A percentile compares a stretch with the other conserved stretches of the same genome.
These are phyloP conservation scores for Ceraceosorus bombacis DNA, from an alignment of 1,284 basidiomycete genomes.

Conservation along the genomic window DNA sequence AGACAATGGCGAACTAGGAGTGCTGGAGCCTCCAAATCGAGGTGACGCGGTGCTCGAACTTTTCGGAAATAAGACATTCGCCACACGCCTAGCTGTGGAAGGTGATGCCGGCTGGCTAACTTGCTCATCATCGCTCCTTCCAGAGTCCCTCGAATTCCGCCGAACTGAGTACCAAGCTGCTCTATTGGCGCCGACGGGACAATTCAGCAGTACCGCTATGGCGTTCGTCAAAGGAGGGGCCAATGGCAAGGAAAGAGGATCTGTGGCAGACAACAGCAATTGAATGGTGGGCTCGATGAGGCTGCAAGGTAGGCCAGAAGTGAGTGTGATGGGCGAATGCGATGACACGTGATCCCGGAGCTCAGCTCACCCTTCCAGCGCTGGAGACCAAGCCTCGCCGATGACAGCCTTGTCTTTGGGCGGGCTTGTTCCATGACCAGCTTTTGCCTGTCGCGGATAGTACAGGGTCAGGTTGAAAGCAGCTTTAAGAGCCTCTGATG, in stretches of 20 bases:
- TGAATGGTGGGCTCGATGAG: conserved; percentile 26
- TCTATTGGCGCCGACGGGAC: conserved; percentile 12
- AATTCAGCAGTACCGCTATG: conserved; percentile 39
- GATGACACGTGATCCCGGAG: not conserved
- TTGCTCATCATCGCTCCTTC: no score
- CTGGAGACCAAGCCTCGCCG: conserved; percentile 23
- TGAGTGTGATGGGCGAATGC: not conserved
- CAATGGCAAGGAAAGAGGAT: conserved; percentile 18
- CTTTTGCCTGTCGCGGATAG: conserved; percentile 25
- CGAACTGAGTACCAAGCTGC: no score
- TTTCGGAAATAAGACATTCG: no score
- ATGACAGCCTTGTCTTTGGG: conserved; percentile 8
- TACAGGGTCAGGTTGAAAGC: conserved; percentile 40
- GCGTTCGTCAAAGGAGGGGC: conserved; percentile 33
- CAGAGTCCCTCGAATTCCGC: no score
- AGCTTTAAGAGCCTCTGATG: conserved; percentile 32
- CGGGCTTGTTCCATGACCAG: not conserved
- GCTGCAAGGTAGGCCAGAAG: not conserved
- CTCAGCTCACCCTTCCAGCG: conserved; percentile 15
- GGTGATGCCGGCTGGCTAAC: no score
- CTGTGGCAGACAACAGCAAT: conserved; percentile 19
- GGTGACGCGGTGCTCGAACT: no score
- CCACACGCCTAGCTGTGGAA: no score
- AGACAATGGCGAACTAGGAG: no score
- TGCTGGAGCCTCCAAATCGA: no score